Base-by-base conservation (phyloP, 257 asterid species). In the Nicotiana obtusifolia region DNA sequence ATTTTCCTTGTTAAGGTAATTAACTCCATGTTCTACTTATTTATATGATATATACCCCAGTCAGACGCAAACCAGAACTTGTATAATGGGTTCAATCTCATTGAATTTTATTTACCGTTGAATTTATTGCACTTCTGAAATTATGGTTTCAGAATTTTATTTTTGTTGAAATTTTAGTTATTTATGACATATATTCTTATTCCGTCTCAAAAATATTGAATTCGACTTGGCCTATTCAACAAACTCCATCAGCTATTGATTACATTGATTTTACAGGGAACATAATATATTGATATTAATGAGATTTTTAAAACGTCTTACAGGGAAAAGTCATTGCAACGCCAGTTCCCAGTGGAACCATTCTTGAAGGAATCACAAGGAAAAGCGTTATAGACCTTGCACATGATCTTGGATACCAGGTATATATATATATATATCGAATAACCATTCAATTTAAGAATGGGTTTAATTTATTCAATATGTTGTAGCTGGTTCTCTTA, bases 351-450 rank as follows among this genome's bases (percentile, higher is more conserved):
- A 87, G 82, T 83, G 97, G 97, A 71, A 92, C 97, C 81, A 92
- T 92, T 86, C 89, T 91, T 24, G 94, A 93, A 5, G 97, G 97
- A 67, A 87, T 92, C 73, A 91, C 97, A n/a, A 77, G 95, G 78
- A 92, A 90, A 89, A 92, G 94, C 83, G 87, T 91, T 75, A 83
- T 92, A 20, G 97, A 90, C 80, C 88, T 91, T 84, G 95, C 95
- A 85, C 67, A 68, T 31, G 92, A 86, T 87, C 89, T 85, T 65
- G 94, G 94, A 84, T 92, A 81, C 75, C 59, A 88, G 28, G 28
- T 26, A 26, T 26, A 26, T 26, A 26, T 26, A 26, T 26, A 26
- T 26, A 26, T 26, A 26, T 26, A 26, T 26, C 1, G 28, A 26
- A 26, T 26, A 26, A 26, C 28, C 28, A 1, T 26, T 1, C 28